Conservation (phyloP, 1,139 yeast species). For the Nakaseomyces nivariensis region DNA sequence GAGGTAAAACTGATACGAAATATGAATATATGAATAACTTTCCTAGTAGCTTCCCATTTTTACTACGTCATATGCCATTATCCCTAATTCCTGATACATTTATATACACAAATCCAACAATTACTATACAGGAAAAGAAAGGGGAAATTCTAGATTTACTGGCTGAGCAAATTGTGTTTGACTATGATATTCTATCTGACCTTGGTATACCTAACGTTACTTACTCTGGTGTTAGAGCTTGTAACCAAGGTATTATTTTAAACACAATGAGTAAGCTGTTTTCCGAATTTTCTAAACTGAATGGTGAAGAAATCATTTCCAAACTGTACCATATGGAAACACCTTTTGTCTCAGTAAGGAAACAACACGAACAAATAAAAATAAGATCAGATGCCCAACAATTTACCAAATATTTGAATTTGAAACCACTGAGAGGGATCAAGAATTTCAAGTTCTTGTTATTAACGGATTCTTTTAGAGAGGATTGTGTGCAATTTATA, state of each 20-base stretch:
- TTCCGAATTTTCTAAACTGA: conserved; percentile 16
- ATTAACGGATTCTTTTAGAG: conserved; percentile 30
- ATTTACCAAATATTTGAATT: conserved; percentile 33
- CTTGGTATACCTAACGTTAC: conserved; percentile 14
- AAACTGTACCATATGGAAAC: conserved; percentile 18
- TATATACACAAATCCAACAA: conserved; percentile 26
- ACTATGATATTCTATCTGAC: conserved; percentile 28
- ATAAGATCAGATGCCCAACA: conserved; percentile 23
- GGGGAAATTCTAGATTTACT: conserved; percentile 27
- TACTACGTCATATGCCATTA: conserved; percentile 51
- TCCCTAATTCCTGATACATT: conserved; percentile 48
- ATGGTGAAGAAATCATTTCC: conserved; percentile 21
- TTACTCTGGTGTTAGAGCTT: conserved; percentile 15
- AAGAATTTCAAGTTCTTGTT: conserved; percentile 49
- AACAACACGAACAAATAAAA: conserved; percentile 24
- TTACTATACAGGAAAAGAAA: conserved; percentile 13
- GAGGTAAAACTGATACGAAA: background rate
- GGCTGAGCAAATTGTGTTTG: conserved; percentile 39
- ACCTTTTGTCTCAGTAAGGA: conserved; percentile 25
- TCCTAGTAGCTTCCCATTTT: conserved; percentile 37
- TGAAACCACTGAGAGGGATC: conserved; percentile 41
- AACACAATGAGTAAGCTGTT: conserved; percentile 17
- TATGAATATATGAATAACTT: conserved; percentile 5
- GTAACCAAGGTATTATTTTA: conserved; percentile 16
- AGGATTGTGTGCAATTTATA: conserved; percentile 22